Evolutionary conservation across 1,284 basidiomycete genomes (phyloP), one percentile per base, ranked within the genome.

Genomic region (Sphaerobolus stellatus): DNA sequence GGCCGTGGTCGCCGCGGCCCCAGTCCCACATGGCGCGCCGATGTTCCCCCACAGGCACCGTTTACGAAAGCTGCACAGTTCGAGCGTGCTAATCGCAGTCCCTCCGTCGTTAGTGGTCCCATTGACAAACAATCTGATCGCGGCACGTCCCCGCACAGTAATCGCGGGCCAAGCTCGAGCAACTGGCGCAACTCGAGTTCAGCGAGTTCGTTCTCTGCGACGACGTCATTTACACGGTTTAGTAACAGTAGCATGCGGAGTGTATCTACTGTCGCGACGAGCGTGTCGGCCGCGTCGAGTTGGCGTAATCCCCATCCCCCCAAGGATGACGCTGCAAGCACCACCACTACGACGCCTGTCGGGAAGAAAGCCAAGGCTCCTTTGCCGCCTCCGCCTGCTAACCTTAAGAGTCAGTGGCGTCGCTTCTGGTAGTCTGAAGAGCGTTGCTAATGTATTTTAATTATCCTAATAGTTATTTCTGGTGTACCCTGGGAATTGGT

Each of bases 181-280:
- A 90, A 88, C 68, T 90, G 87, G 87, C 83, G 88, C 51, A 86
- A 78, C 66, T 88, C 86, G 36, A 83, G 78, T 77, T 81, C 78
- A 54, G 81, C 79, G n/a, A 77, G 77, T 11, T 80, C 84, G 43
- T 88, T 83, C 64, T 81, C 84, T 16, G 81, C 80, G 57, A 84
- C 84, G 41, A 83, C 82, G 4, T 82, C 83, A 40, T 92, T 90
- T 63, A 90, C 89, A 29, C 75, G 83, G 57, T 90, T 87, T 71
- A 89, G 86, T 71, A 91, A 90, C 64, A 81, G 79, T 29, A 90
- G 87, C 46, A 64, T 76, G 53, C 77, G 84, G 50, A 89, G 86
- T 59, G 77, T 90, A 34, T 84, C 86, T 18, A 91, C 89, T 3
- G 81, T 81, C 54, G 88, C 88, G 53, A 90, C 88, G 30, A 89